A percentile compares a stretch with the other conserved stretches of the same genome.
Conservation (phyloP, 768 basidiomycete genomes). For the Lentinula raphanica region DNA sequence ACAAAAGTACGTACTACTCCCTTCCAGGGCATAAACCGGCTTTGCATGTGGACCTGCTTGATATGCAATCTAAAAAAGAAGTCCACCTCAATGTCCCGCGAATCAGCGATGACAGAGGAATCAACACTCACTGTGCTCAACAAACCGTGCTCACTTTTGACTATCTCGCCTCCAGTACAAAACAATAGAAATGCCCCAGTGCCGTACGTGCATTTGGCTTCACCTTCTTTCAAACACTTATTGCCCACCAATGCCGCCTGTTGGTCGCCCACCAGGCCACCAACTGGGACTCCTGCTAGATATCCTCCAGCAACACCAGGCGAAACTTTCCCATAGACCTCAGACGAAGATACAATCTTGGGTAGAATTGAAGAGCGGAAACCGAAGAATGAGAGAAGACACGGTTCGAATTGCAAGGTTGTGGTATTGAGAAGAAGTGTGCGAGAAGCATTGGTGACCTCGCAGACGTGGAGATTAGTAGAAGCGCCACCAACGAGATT, state of each 20-base stretch:
- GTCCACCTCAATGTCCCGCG: neutral
- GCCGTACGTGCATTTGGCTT: constrained; percentile 98
- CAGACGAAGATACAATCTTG: constrained; percentile 82
- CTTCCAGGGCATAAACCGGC: constrained; percentile 92
- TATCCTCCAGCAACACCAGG: constrained; percentile 63
- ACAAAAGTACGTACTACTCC: constrained; percentile 61
- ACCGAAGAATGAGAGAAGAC: constrained; percentile 82
- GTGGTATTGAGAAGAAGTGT: constrained; percentile 86
- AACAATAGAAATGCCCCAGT: constrained; percentile 96
- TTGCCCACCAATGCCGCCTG: constrained; percentile 96
- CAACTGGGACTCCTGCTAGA: constrained; percentile 75
- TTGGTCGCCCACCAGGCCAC: constrained; percentile 95
- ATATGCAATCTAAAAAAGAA: constrained; percentile 66
- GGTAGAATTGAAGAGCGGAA: constrained; percentile 77
- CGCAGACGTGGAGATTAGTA: constrained; percentile 74
- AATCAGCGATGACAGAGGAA: neutral
- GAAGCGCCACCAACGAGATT: constrained; percentile 78
- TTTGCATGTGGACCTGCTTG: constrained; percentile 74
- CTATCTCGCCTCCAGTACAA: constrained; percentile 85
- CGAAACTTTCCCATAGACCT: constrained; percentile 81
- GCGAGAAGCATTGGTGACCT: constrained; percentile 94
- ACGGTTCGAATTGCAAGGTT: constrained; percentile 78
- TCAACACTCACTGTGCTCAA: constrained; percentile 67
- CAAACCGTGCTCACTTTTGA: constrained; percentile 81
- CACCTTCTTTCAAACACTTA: constrained; percentile 85